Percentiles rank a stretch among this genome's conserved stretches.
phyloP scores from a whole-genome alignment of 2,329 filamentous ascomycete genomes.

The Eutypella sp. region DNA sequence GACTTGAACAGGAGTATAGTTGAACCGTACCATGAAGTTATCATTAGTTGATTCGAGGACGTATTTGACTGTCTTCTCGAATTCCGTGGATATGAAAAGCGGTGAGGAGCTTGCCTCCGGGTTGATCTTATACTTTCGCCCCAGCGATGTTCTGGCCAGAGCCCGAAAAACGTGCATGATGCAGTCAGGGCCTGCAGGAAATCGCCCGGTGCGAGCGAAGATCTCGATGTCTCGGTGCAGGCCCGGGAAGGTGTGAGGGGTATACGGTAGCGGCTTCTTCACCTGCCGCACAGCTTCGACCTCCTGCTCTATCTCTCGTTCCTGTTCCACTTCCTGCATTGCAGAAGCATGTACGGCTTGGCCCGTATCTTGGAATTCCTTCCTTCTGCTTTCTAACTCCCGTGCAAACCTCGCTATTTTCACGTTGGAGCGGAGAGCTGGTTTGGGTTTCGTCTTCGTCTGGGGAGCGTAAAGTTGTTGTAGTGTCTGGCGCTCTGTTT shows the following conservation, averaged over 20 bases:
- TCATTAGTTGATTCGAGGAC: conserved; percentile 22
- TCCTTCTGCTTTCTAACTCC: conserved; percentile 28
- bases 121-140: conserved; percentile 28
- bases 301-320: conserved; percentile 55
- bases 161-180: conserved; percentile 38
- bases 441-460: conserved; percentile 8
- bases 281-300: conserved; percentile 52
- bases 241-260: conserved; percentile 35
- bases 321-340: conserved; percentile 55
- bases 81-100: conserved; percentile 41
- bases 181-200: conserved; percentile 30
- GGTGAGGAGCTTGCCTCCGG: conserved; percentile 9
- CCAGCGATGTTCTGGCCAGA: conserved; percentile 30
- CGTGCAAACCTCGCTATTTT: conserved; percentile 21
- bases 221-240: conserved; percentile 41
- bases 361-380: conserved; percentile 30
- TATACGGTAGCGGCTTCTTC: conserved; percentile 39
- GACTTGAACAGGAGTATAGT: conserved; percentile 5
- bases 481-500: conserved; percentile 52
- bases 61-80: conserved; percentile 38
- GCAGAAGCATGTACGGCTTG: conserved; percentile 42
- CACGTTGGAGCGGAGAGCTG: conserved; percentile 17
- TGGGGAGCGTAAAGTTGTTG: conserved; percentile 50
- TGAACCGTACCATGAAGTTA: conserved; percentile 28
- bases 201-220: conserved; percentile 41